Percentiles rank a stretch among this genome's conserved stretches.
These are phyloP conservation scores for Coprinopsis sp. DNA, from an alignment of 768 basidiomycete species.

Conservation along the genomic window DNA sequence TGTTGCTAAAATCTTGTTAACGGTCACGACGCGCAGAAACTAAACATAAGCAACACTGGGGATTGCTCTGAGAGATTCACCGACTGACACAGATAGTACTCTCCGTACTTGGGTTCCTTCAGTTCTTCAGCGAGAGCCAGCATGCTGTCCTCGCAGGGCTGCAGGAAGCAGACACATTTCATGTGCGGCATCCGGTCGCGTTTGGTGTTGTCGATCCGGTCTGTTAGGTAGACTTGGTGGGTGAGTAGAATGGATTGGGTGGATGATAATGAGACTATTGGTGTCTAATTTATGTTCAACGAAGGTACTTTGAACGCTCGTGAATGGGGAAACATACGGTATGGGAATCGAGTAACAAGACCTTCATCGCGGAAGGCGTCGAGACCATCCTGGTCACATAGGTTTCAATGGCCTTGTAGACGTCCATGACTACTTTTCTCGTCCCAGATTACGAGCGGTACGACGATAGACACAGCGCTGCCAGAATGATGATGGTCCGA, in stretches of 20 bases:
- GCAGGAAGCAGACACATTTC: slow-evolving; percentile 94
- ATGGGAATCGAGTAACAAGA: slow-evolving; percentile 88
- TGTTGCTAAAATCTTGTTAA: slow-evolving; percentile 86
- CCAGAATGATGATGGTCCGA: too few relatives aligned
- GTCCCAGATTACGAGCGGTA: too few relatives aligned
- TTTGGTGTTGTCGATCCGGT: slow-evolving; percentile 91
- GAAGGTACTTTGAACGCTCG: slow-evolving; percentile 1
- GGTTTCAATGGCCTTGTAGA: slow-evolving; percentile 90
- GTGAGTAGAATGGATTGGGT: slow-evolving; percentile 91
- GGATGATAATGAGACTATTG: slow-evolving; percentile 89
- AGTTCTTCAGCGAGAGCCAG: slow-evolving; percentile 81
- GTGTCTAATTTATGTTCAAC: slow-evolving; percentile 55
- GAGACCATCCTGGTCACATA: slow-evolving; percentile 89
- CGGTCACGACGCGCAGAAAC: slow-evolving; percentile 10
- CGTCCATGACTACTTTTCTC: too few relatives aligned
- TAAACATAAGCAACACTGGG: slow-evolving; percentile 5
- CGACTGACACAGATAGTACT: slow-evolving; percentile 98
- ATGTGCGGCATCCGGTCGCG: slow-evolving; percentile 93
- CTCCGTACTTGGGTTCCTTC: slow-evolving; percentile 88
- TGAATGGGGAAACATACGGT: slow-evolving; percentile 53
- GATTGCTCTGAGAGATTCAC: slow-evolving; percentile 48
- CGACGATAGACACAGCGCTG: too few relatives aligned
- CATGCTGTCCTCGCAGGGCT: slow-evolving; percentile 77
- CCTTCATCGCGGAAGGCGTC: slow-evolving; percentile 88
- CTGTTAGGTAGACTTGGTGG: slow-evolving; percentile 96